Evolutionary conservation across 148 eudicot genomes (phyloP), one percentile per base, ranked within the genome.

Genomic region (Camellia sinensis): DNA sequence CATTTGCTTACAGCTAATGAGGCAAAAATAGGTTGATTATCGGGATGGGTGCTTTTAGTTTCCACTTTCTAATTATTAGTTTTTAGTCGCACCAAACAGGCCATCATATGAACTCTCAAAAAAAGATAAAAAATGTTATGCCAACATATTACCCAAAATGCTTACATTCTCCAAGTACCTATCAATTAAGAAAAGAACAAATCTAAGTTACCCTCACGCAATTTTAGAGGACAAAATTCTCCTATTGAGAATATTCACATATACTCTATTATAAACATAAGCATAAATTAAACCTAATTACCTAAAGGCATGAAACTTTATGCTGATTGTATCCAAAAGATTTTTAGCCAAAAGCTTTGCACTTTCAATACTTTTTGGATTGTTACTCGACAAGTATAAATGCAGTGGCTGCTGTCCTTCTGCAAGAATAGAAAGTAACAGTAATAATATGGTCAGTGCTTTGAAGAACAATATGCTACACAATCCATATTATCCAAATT

Each of bases 271-370:
- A 76, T 37, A 45, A 41, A 44, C 29, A 22, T 17, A 7, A 70
- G 5, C 11, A 81, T 59, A 21, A 76, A 37, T n/a, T 50, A 80
- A 65, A 78, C 22, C 6, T 57, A 79, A 69, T 70, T 88, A 95
- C 99, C 99, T 92, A 80, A 91, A 85, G 64, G 90, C 85, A 78
- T 97, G 93, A 84, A 88, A 92, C 78, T 95, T 97, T 68, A 86
- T 78, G 82, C 97, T 87, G 62, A 95, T 91, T 76, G 99, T 95
- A 81, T 95, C 99, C 92, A 95, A 84, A 71, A 95, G 92, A 78
- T 93, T 91, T 81, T 95, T 95, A 37, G 97, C 99, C 90, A 95
- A 90, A 81, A 93, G 91, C 82, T 90, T 93, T 48, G 99, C 97
- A 83, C 81, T 91, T 85, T 95, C 99, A 76, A 95, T 97, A 74